These are phyloP conservation scores for Kwoniella bestiolae DNA, from an alignment of 768 basidiomycete species.

Conservation along the genomic window DNA sequence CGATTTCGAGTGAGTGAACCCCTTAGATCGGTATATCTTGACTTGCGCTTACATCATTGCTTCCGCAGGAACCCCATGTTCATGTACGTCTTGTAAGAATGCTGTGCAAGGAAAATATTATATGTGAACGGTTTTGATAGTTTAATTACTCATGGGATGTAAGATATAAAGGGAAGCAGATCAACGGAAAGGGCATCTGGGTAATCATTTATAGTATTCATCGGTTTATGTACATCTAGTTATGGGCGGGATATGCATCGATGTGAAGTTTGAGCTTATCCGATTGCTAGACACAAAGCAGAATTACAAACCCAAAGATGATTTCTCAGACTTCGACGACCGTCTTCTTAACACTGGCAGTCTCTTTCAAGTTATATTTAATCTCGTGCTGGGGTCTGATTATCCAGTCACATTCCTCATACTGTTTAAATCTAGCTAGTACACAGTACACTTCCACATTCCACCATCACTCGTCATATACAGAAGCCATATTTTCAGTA, in stretches of 20 bases:
- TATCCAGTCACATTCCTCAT: too few species aligned
- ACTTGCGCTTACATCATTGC: background rate
- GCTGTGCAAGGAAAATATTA: background rate
- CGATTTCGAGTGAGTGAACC: constrained; percentile 34
- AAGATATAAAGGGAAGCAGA: background rate
- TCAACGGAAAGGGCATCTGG: background rate
- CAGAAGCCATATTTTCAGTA: background rate
- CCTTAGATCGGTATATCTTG: background rate
- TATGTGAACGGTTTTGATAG: background rate
- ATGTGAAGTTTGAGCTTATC: too few species aligned
- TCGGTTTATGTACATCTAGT: background rate
- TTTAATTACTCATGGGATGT: background rate
- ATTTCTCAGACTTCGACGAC: too few species aligned
- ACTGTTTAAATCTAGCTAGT: too few species aligned
- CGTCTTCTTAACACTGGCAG: too few species aligned
- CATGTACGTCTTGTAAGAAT: constrained; percentile 36
- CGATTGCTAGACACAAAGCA: too few species aligned
- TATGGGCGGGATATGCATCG: too few species aligned
- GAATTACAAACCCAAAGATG: too few species aligned
- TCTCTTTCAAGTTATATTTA: too few species aligned
- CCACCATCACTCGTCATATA: background rate
- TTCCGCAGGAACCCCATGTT: constrained; percentile 33
- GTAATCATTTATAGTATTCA: background rate
- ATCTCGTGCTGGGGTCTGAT: too few species aligned
- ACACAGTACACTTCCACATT: background rate